Percentiles rank a stretch among this genome's conserved stretches.
Conservation (phyloP, 345 rosid genomes). For the Linum tenue region DNA sequence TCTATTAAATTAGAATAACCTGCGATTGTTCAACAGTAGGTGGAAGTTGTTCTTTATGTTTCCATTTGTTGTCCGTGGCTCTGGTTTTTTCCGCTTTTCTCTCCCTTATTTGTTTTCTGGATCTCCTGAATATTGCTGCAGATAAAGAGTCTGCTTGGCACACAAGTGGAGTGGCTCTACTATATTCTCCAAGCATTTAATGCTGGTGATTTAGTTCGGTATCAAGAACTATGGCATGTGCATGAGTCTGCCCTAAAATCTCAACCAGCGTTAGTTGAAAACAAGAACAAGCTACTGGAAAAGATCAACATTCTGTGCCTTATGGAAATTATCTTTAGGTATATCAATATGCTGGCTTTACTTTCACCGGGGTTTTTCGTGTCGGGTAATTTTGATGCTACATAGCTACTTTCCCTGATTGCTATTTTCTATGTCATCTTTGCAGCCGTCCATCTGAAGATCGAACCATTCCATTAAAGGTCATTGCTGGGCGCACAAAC, state of each 20-base stretch:
- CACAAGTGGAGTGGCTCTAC: constrained; percentile 93
- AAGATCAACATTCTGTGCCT: constrained; percentile 95
- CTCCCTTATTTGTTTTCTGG: background rate
- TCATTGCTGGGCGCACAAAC: constrained; percentile 86
- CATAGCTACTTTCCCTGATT: too few species aligned
- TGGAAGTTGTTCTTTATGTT: background rate
- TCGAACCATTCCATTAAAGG: constrained; percentile 73
- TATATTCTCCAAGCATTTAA: constrained; percentile 91
- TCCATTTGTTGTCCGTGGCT: background rate
- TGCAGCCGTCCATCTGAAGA: constrained; percentile 98
- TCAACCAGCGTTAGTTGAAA: constrained; percentile 93
- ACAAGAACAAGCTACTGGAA: constrained; percentile 80
- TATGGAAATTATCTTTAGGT: constrained; percentile 99
- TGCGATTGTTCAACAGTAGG: too few species aligned
- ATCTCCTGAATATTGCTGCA: constrained; percentile 25
- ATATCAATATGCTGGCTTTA: background rate
- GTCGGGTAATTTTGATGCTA: too few species aligned
- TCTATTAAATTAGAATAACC: too few species aligned
- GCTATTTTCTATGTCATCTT: background rate
- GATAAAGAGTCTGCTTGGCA: constrained; percentile 85
- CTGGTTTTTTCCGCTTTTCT: background rate
- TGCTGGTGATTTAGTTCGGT: constrained; percentile 72
- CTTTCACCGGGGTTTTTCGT: background rate
- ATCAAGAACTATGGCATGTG: constrained; percentile 78
- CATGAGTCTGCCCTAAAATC: constrained; percentile 71